Conservation (phyloP, 2,329 filamentous ascomycete genomes). For the Colletotrichum spinosum region DNA sequence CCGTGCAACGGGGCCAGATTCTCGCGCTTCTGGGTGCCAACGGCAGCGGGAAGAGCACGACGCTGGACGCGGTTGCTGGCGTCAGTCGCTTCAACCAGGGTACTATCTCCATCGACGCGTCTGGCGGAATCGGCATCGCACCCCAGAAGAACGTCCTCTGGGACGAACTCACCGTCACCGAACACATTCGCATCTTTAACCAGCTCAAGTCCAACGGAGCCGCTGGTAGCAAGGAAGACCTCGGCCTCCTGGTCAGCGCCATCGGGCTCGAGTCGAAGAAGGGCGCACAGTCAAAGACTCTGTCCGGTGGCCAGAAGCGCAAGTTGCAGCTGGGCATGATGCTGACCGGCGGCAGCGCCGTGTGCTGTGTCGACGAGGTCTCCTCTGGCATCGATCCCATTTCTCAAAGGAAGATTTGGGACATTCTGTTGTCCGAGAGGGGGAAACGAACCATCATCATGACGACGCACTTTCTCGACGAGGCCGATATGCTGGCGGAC, state of each 20-base stretch:
- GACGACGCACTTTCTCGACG: constrained; percentile 82
- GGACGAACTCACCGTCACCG: constrained; percentile 77
- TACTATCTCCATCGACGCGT: constrained; percentile 76
- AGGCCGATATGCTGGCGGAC: constrained; percentile 78
- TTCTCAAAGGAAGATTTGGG: constrained; percentile 60
- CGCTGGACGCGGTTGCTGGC: constrained; percentile 46
- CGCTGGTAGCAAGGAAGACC: constrained; percentile 57
- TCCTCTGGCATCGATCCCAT: constrained; percentile 80
- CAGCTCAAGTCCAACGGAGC: constrained; percentile 68
- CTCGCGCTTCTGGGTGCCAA: constrained; percentile 78
- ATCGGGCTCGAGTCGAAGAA: constrained; percentile 76
- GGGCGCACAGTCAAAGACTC: constrained; percentile 68
- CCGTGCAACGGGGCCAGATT: constrained; percentile 82
- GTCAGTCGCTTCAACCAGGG: constrained; percentile 63
- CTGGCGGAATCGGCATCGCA: constrained; percentile 77
- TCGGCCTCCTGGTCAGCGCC: constrained; percentile 62
- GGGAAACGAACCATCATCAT: constrained; percentile 75
- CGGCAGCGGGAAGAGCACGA: constrained; percentile 85
- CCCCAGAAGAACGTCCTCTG: constrained; percentile 83
- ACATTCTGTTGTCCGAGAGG: constrained; percentile 76
- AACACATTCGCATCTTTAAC: constrained; percentile 79
- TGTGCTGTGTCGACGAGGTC: constrained; percentile 82
- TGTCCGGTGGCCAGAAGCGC: constrained; percentile 81
- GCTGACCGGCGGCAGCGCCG: constrained; percentile 78
- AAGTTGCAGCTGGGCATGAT: constrained; percentile 84